Percentiles rank a stretch among this genome's conserved stretches.
These are phyloP conservation scores for Penicillium lividum DNA, from an alignment of 495 filamentous ascomycete species.

Conservation along the genomic window DNA sequence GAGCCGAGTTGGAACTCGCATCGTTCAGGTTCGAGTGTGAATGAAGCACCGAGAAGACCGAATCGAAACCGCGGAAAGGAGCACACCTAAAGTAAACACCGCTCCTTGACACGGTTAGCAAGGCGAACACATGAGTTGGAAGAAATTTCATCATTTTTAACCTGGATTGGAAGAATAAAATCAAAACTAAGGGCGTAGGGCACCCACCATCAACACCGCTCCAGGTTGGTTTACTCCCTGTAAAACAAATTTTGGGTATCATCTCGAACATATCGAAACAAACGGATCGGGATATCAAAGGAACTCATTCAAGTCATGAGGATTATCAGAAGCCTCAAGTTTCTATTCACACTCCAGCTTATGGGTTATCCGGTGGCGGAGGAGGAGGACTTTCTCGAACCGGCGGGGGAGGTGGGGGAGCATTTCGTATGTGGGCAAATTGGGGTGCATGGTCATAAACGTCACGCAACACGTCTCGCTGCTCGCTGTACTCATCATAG, in stretches of 20 bases:
- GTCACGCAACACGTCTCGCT: constrained; percentile 54
- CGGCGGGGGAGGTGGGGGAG: constrained; percentile 26
- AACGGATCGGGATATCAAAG: constrained; percentile 3
- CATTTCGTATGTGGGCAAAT: constrained; percentile 37
- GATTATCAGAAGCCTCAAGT: background rate
- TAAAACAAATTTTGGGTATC: constrained; percentile 18
- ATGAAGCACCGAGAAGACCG: constrained; percentile 1
- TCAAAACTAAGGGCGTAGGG: background rate
- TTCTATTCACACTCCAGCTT: background rate
- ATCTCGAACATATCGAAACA: constrained; percentile 12
- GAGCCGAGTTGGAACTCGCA: constrained; percentile 1
- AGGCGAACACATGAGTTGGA: too few relatives aligned
- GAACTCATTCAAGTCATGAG: constrained; percentile 15
- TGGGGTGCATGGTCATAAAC: constrained; percentile 45
- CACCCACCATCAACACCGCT: constrained; percentile 2
- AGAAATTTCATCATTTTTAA: background rate
- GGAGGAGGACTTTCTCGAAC: constrained; percentile 6
- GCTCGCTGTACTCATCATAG: constrained; percentile 66
- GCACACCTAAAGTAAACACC: constrained; percentile 5
- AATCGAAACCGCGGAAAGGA: constrained; percentile 7
- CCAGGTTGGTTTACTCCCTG: background rate
- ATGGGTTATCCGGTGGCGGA: constrained; percentile 10
- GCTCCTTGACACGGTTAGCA: background rate
- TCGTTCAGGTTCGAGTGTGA: background rate
- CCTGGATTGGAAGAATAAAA: constrained; percentile 3